Conservation (phyloP, 2,329 filamentous ascomycete genomes). For the Hymenoscyphus occultus region DNA sequence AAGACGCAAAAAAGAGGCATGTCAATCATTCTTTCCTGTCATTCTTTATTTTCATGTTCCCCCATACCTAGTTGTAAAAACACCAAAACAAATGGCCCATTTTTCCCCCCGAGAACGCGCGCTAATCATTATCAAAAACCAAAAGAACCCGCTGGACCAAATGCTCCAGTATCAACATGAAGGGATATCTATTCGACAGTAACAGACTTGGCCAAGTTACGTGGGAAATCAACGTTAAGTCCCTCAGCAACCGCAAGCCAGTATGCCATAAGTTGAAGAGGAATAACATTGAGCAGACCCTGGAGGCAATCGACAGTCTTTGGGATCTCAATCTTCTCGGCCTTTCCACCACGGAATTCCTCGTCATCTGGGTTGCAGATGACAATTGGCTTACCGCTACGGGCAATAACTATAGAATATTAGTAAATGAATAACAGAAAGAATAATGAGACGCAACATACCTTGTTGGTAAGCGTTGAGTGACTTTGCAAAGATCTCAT, state of each 20-base stretch:
- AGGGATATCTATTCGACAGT: constrained; percentile 78
- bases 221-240: constrained; percentile 96
- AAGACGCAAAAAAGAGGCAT: neutral
- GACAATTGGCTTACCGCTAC: constrained; percentile 92
- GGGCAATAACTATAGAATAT: constrained; percentile 73
- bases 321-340: constrained; percentile 96
- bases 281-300: constrained; percentile 96
- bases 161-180: neutral
- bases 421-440: constrained; percentile 25
- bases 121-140: constrained; percentile 13
- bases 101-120: constrained; percentile 2
- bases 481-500: constrained; percentile 97
- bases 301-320: constrained; percentile 93
- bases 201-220: constrained; percentile 98
- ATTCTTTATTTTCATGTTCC: neutral
- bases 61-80: neutral
- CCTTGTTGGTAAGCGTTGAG: constrained; percentile 98
- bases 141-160: constrained; percentile 3
- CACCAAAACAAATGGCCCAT: neutral
- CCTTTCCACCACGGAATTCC: constrained; percentile 84
- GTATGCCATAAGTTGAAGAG: constrained; percentile 96
- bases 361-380: constrained; percentile 91
- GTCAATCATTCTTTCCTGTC: neutral
- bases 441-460: constrained; percentile 41
- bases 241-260: constrained; percentile 97